Evolutionary conservation across 1,284 basidiomycete genomes (phyloP), one percentile per base, ranked within the genome.

Genomic region (Malassezia cuniculi): DNA sequence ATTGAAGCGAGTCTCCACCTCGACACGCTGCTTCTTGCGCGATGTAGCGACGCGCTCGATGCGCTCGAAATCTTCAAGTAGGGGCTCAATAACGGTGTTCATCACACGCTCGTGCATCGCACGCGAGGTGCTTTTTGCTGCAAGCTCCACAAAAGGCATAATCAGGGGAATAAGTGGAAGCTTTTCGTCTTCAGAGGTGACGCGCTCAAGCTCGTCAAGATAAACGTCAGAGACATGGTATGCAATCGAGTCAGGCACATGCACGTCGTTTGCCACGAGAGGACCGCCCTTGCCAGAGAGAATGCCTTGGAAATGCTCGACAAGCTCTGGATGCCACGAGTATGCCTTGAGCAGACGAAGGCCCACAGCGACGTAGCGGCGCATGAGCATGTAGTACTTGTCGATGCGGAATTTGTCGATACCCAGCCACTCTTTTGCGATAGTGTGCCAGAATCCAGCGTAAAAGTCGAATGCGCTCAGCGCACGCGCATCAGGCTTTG

Each of bases 311-410:
- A 54, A 54, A 5, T 31, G 36, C 21, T 34, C 6, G 1, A 53
- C 39, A 4, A 48, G 69, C 8, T 65, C 57, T 11, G 64, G 53
- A 5, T 80, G 74, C 87, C 87, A 95, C 27, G 74, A 71, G 30
- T 73, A 70, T 36, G 79, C 73, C 20, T 79, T 74, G 9, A 94
- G 73, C 11, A 95, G 73, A 24, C 79, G 72, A 68, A 95, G 89
- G 0, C 81, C 78, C 0, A 81, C 82, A 54, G 85, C 82, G 31
- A 85, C 73, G 60, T 87, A 94, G 44, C 82, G 75, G 36, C 90
- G 75, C 47, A 95, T 79, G 35, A 97, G 79, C 76, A 95, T 78
- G 65, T 90, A 89, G 68, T 85, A 97, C 68, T 97, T 97, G 75
- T 95, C 87, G 15, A 64, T 46, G 14, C 62, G 39, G 15, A 36